Evolutionary conservation across 2,329 filamentous ascomycete genomes (phyloP), one percentile per base, ranked within the genome.

Genomic region (Colletotrichum chrysophilum): DNA sequence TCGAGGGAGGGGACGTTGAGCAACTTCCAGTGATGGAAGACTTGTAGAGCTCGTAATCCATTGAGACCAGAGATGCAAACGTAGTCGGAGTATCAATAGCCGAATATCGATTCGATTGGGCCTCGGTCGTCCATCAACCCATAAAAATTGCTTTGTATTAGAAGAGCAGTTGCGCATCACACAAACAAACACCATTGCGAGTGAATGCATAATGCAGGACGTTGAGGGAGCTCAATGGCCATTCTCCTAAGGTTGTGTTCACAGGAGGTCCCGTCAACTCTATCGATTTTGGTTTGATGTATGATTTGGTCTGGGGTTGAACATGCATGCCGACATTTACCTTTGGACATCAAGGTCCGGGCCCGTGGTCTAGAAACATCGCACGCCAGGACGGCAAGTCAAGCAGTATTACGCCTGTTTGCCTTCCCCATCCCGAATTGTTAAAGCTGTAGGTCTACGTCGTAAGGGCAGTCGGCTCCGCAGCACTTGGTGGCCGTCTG

Each of bases 1-100:
- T 55, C 13, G 79, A 77, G 12, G 32, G 73, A 67, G 13, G 78
- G 76, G 62, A 69, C 77, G 62, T 36, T 5, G 32, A 30, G 55
- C 60, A 70, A 61, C 61, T 16, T 26, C 13, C 18, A 7, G 26
- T 65, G 30, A 62, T 30, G 24, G 71, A 76, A 10, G 71, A 75
- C 13, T 36, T 75, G 61, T 76, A 70, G 43, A 52, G n/a, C 43
- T 21, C 43, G n/a, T 52, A 21, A 21, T 13, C n/a, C n/a, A 24
- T 7, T 52, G n/a, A 52, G 12, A 21, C 12, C 43, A 12, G 12
- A 13, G 7, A 13, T 13, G 6, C n/a, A 52, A 21, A 21, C 43
- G 12, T 21, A 21, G 43, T 48, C n/a, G 43, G 3, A 21, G 43
- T 48, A 48, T 48, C n/a, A 21, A 12, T 48, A 48, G 18, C 43